A percentile compares a stretch with the other conserved stretches of the same genome.
phyloP scores from a whole-genome alignment of 2,329 filamentous ascomycete species.

The Nothopassalora personata region DNA sequence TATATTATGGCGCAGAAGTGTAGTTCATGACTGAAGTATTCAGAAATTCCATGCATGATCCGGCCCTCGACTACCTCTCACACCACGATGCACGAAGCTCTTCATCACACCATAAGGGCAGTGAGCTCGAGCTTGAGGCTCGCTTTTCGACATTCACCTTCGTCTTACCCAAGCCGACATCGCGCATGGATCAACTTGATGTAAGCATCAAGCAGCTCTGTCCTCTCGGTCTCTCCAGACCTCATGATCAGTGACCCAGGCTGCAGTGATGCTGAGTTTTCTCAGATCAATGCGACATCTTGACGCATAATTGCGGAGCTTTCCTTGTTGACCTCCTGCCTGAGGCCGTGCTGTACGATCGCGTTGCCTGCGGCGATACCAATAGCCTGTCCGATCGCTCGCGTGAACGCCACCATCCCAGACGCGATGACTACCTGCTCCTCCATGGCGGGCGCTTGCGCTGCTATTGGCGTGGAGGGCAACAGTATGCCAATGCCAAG shows the following conservation, averaged over 20 bases:
- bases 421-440: conserved; percentile 9
- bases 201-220: background rate
- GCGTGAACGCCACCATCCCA: conserved; percentile 5
- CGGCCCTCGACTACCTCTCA: background rate
- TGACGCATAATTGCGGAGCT: background rate
- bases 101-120: background rate
- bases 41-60: background rate
- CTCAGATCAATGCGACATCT: background rate
- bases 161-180: background rate
- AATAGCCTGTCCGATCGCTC: conserved; percentile 6
- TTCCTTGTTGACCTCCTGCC: background rate
- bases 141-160: background rate
- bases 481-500: conserved; percentile 62
- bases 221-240: background rate
- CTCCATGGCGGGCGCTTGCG: conserved; percentile 56
- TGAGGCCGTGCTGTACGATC: conserved; percentile 1
- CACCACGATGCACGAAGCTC: background rate
- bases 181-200: background rate
- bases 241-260: background rate
- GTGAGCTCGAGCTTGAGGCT: background rate
- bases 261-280: background rate
- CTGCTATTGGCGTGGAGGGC: conserved; percentile 55
- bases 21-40: conserved; percentile 6
- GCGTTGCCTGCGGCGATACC: conserved; percentile 2
- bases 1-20: conserved; percentile 12